Base-by-base conservation (phyloP, 495 filamentous ascomycete genomes). In the Penicillium nucicola region DNA sequence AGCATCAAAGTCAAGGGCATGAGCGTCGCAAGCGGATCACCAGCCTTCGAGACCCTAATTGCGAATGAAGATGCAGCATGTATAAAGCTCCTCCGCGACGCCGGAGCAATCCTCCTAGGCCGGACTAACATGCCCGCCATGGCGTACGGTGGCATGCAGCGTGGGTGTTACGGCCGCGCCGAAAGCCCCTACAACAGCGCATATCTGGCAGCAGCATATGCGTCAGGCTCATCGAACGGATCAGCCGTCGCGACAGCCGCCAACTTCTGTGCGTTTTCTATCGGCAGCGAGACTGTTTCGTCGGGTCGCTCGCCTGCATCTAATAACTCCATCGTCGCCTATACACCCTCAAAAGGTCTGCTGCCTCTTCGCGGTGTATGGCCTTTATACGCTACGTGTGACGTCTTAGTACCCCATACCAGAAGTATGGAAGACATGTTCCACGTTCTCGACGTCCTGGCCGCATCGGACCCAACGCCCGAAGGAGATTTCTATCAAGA, bases 1-100 rank as follows among this genome's bases (percentile, higher is more conserved):
- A 89, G 83, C 60, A 87, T 88, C 50, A 76, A 76, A 45, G 86
- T 88, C 47, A 75, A 79, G 45, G 85, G 87, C 69, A 80, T 85
- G 65, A 84, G 78, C 3, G 82, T 82, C 5, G 77, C 71, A 1
- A 58, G 58, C 25, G 75, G 74, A 15, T 77, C 71, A 20, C 76
- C 71, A 54, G 81, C 80, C 31, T 78, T 89, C 8, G 65, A 85
- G 6, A 82, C 76, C 4, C 77, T 78, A 34, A 64, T 84, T 9
- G 81, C 85, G 0, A 86, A 84, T 2, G 71, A 83, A 45, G 84
- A 89, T 70, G 81, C 85, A 5, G 66, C 70, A 23, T 83, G 88
- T 10, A 79, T 89, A 1, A 50, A 65, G 14, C 60, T 70, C 43
- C 76, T 88, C 25, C 77, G 85, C 19, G 62, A 78, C 45, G 79